Evolutionary conservation across 2,329 filamentous ascomycete species (phyloP), one percentile per base, ranked within the genome.

Genomic region (Cladosporium austrohemisphaericum): DNA sequence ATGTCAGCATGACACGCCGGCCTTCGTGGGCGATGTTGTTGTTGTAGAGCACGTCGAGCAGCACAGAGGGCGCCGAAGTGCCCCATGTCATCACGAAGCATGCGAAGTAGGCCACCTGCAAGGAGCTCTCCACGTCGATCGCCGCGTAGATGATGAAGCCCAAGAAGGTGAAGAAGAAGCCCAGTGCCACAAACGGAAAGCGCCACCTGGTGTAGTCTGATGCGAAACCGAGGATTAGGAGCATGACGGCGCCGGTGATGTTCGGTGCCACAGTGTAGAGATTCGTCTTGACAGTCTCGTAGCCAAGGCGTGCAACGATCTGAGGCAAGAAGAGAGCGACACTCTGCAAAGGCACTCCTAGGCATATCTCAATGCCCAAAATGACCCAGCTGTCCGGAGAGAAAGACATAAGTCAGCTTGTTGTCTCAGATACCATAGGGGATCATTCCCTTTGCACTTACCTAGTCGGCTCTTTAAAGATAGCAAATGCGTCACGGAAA

Each of bases 71-170:
- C 0, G 86, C 85, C 1, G 81, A 84, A 0, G 85, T 88, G 13
- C 86, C 86, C 64, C 85, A 89, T 9, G 82, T 85, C 84, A 90
- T 88, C 83, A 90, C 86, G 65, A 90, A 91, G 48, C 78, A 83
- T 4, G 85, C 84, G 55, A 83, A 89, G 61, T 90, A 90, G 0
- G 85, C 86, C 1, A 88, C 73, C 3, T 77, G 74, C n/a, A 85
- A 65, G 31, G 85, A 71, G 3, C 71, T 59, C 29, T 79, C 65
- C 13, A 88, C 80, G 57, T 80, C 69, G 51, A 92, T 84, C 16
- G 82, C 75, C 0, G 85, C 84, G 57, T 86, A 91, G 61, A 92
- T 86, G 65, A 90, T 80, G 71, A 92, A 88, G 4, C 88, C 88
- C 40, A 78, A 76, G 60, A 90, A 86, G 0, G 86, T 88, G 57